Evolutionary conservation across 768 basidiomycete genomes (phyloP), one percentile per base, ranked within the genome.

Genomic region (Leccinum truebloodii): DNA sequence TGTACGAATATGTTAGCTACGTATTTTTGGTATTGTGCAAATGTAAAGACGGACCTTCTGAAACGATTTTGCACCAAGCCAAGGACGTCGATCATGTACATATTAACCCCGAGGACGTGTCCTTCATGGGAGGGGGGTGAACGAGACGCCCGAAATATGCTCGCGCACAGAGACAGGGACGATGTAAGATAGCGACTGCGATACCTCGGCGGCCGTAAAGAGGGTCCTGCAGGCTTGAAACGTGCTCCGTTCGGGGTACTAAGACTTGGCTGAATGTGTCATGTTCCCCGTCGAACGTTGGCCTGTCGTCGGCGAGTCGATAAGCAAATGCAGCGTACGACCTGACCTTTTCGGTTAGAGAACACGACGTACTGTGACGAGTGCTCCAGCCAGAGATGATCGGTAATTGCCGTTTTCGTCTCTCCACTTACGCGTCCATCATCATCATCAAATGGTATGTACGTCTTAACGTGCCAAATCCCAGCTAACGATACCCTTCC

Each of bases 251-350:
- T 28, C 28, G 28, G 28, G 28, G 28, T 28, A 28, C 28, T 28
- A 28, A 28, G 28, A 95, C 95, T 92, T 86, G 83, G 90, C 94
- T 32, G 57, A 98, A 88, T 95, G 93, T 3, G 96, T 98, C 96
- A 98, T 99, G 78, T 98, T 20, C 96, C 96, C 71, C 97, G 93
- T 70, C 86, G 80, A 74, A 99, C 98, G 75, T 97, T 98, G n/a
- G 96, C 98, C 96, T 98, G 65, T 30, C 8, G 48, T 48, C 10
- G 61, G 57, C 26, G 55, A 59, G n/a, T 14, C 28, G 18, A 56
- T 6, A 26, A 3, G 35, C 16, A 18, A 20, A 52, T 37, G 28
- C n/a, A n/a, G 30, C 1, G 0, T 24, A 18, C 32, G 14, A 35
- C 52, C 78, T 46, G 57, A 92, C 95, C 84, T 96, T 98, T 76